phyloP scores from a whole-genome alignment of 192 early-diverging fungal species.

The Obelidium mucronatum region DNA sequence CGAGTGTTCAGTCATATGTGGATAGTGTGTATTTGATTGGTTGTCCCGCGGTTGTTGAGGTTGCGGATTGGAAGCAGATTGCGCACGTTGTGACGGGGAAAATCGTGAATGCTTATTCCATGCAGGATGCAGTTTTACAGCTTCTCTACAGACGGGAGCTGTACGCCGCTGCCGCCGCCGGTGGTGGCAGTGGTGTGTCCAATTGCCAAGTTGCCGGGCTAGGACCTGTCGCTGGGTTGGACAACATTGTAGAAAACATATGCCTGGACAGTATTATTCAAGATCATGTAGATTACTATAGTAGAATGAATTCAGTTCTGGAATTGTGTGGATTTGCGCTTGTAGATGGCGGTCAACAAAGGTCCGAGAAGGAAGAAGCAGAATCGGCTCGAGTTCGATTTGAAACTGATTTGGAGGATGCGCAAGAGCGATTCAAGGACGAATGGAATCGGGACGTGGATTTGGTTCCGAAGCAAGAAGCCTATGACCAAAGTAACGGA shows the following conservation, averaged over 20 bases:
- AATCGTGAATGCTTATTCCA: conserved; percentile 87
- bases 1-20: conserved; percentile 79
- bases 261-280: conserved; percentile 79
- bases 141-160: conserved; percentile 85
- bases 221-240: conserved; percentile 67
- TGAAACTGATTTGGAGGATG: conserved; percentile 5
- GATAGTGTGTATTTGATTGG: conserved; percentile 90
- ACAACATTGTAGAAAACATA: conserved; percentile 79
- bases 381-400: not conserved
- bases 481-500: no score
- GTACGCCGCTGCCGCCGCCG: conserved; percentile 59
- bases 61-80: conserved; percentile 80
- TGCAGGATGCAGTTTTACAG: conserved; percentile 89
- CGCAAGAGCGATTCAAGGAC: not conserved
- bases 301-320: not conserved
- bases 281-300: conserved; percentile 79
- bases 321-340: not conserved
- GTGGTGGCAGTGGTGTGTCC: conserved; percentile 53
- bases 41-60: conserved; percentile 78
- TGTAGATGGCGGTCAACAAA: not conserved
- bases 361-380: not conserved
- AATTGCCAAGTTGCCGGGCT: conserved; percentile 87
- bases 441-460: conserved; percentile 12
- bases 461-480: not conserved
- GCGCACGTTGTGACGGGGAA: conserved; percentile 80